Evolutionary conservation across 2,329 filamentous ascomycete genomes (phyloP).

Genomic region (Fusarium penzigii): DNA sequence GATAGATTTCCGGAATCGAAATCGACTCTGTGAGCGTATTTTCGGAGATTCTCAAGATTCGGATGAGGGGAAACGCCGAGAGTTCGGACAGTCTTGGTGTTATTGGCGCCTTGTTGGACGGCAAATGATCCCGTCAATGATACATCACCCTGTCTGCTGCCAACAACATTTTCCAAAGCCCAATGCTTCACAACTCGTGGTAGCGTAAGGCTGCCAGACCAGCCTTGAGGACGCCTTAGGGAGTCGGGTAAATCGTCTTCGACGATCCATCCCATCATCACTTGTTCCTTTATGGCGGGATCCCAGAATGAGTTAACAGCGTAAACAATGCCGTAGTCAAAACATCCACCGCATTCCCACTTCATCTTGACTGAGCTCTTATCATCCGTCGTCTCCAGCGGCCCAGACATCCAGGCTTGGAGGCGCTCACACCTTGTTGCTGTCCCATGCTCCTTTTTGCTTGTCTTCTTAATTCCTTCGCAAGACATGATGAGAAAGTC

Average conservation of each 20-base stretch:
- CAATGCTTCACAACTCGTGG: not conserved
- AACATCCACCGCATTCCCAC: not conserved
- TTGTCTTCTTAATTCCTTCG: not conserved
- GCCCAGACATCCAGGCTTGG: not conserved
- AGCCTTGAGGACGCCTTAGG: not conserved
- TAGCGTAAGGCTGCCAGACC: not conserved
- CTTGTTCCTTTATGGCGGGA: not conserved
- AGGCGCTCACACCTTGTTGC: not conserved
- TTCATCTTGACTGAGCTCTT: not conserved
- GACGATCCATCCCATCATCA: not conserved
- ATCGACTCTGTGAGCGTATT: not conserved
- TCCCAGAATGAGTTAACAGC: not conserved
- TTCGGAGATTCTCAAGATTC: not conserved
- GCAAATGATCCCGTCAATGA: not conserved
- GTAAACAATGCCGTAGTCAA: not conserved
- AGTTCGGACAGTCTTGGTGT: not conserved
- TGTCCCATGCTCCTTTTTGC: not conserved
- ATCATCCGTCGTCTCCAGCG: not conserved
- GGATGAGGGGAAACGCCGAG: not conserved
- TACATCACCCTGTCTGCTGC: not conserved
- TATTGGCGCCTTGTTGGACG: not conserved
- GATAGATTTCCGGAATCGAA: not conserved
- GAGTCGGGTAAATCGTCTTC: not conserved
- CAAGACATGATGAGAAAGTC: not conserved
- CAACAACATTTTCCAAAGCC: not conserved